Evolutionary conservation across 2,329 filamentous ascomycete genomes (phyloP).

Genomic region (Botrytis squamosa): DNA sequence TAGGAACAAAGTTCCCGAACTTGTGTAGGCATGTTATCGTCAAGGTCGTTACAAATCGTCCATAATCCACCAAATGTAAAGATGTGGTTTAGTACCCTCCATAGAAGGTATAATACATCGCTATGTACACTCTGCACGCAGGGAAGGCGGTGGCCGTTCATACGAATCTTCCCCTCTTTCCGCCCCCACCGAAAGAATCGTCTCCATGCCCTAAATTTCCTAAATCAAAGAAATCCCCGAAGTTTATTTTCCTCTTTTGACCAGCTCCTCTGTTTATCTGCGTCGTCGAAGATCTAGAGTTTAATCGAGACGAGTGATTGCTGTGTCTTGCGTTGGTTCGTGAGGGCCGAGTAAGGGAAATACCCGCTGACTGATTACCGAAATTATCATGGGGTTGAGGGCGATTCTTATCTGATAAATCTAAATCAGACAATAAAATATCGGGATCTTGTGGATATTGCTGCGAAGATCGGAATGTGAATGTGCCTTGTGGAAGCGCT

Average conservation of each 20-base stretch:
- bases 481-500: conserved; percentile 58
- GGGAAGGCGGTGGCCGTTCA: conserved; percentile 25
- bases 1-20: conserved; percentile 16
- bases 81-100: background rate
- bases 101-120: conserved; percentile 14
- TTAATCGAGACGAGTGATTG: conserved; percentile 32
- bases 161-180: conserved; percentile 39
- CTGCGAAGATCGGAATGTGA: conserved; percentile 68
- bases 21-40: conserved; percentile 17
- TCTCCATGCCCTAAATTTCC: conserved; percentile 62
- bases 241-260: conserved; percentile 70
- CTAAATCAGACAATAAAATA: conserved; percentile 59
- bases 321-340: conserved; percentile 35
- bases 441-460: conserved; percentile 58
- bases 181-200: conserved; percentile 46
- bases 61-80: conserved; percentile 8
- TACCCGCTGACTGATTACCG: conserved; percentile 29
- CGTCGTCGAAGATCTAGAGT: conserved; percentile 27
- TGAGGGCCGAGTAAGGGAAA: conserved; percentile 34
- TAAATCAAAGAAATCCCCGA: conserved; percentile 73
- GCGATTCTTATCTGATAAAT: conserved; percentile 51
- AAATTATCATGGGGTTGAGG: conserved; percentile 37
- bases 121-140: background rate
- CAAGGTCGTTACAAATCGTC: conserved; percentile 21
- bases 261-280: conserved; percentile 62